phyloP scores from a whole-genome alignment of 768 basidiomycete genomes.

The Pleurotus citrinopileatus region DNA sequence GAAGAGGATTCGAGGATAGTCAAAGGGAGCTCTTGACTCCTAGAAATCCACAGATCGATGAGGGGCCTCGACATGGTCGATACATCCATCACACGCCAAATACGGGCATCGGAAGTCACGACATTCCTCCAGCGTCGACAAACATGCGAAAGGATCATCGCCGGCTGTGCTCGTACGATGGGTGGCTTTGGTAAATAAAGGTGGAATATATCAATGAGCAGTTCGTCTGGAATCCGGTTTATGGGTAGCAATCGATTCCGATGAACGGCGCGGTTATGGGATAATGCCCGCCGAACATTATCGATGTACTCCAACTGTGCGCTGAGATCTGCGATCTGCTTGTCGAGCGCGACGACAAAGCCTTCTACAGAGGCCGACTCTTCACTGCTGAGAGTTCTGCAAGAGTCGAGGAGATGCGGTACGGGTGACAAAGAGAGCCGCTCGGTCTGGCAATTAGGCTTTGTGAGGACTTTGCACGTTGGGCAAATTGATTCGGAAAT shows the following conservation, averaged over 20 bases:
- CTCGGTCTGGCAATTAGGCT: no score
- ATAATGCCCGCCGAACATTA: background rate
- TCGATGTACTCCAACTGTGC: background rate
- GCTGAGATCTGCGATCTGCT: background rate
- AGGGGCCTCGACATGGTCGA: background rate
- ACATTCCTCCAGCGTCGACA: background rate
- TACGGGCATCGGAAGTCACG: background rate
- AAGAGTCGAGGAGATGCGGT: background rate
- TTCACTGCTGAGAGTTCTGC: background rate
- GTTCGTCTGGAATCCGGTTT: background rate
- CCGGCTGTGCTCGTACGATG: background rate
- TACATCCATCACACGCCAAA: background rate
- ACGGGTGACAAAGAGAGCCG: background rate
- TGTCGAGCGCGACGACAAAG: background rate
- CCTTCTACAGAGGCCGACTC: background rate
- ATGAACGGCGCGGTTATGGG: background rate
- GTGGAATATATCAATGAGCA: background rate
- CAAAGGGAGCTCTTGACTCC: background rate
- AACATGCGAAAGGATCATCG: background rate
- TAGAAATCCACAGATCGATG: background rate
- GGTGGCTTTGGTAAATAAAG: background rate
- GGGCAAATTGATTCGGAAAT: no score
- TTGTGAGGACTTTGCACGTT: no score
- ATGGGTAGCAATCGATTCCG: background rate
- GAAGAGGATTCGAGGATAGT: background rate